phyloP scores from a whole-genome alignment of 306 rosid species.

The Ziziphus jujuba region DNA sequence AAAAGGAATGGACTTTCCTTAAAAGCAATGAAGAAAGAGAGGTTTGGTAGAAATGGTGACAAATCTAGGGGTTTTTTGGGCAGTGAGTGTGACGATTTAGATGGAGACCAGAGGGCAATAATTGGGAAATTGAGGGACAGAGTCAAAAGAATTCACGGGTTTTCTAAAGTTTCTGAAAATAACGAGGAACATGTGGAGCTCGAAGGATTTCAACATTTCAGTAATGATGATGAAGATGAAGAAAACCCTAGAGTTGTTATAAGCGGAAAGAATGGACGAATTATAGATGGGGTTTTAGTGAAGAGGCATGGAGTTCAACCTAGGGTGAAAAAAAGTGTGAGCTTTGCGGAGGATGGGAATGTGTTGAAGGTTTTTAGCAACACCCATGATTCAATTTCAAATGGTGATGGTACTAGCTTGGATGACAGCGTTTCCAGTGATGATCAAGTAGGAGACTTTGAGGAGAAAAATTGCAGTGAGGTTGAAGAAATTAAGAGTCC shows the following conservation, averaged over 20 bases:
- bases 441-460: conserved; percentile 50
- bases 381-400: conserved; percentile 28
- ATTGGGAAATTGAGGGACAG: conserved; percentile 70
- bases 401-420: conserved; percentile 39
- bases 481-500: conserved; percentile 50
- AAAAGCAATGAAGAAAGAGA: conserved; percentile 42
- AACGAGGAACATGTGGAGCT: conserved; percentile 45
- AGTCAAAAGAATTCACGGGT: conserved; percentile 64
- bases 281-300: conserved; percentile 33
- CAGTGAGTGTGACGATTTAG: conserved; percentile 18
- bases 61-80: conserved; percentile 32
- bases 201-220: conserved; percentile 43
- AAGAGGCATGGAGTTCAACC: conserved; percentile 45
- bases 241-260: conserved; percentile 34
- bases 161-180: conserved; percentile 45
- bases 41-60: conserved; percentile 37
- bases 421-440: conserved; percentile 68
- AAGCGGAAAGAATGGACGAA: conserved; percentile 27
- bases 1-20: conserved; percentile 40
- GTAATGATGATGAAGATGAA: conserved; percentile 34
- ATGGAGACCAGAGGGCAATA: conserved; percentile 45
- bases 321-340: conserved; percentile 70
- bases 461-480: conserved; percentile 37
- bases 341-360: conserved; percentile 67
- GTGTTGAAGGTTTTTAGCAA: conserved; percentile 42